Evolutionary conservation across 2,329 filamentous ascomycete genomes (phyloP).

Genomic region (Diaporthe eres): DNA sequence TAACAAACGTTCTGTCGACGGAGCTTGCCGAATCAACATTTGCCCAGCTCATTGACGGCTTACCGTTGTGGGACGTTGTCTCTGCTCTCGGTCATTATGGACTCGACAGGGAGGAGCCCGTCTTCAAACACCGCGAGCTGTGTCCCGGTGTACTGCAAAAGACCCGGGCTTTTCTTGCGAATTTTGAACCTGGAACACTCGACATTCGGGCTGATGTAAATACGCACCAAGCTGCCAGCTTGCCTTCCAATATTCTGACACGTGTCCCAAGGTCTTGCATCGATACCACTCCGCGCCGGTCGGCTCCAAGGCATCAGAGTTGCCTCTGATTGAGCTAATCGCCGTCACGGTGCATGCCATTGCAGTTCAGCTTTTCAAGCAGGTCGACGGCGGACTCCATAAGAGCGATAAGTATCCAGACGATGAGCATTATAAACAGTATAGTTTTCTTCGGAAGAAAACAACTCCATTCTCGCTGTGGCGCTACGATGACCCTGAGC

Average conservation of each 20-base stretch:
- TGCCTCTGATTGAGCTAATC: too few relatives aligned
- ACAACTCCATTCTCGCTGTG: not conserved
- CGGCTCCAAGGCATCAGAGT: too few relatives aligned
- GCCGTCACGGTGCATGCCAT: not conserved
- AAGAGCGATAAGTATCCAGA: not conserved
- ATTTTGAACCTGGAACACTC: too few relatives aligned
- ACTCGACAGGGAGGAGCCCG: not conserved
- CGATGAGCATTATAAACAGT: too few relatives aligned
- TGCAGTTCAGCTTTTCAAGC: not conserved
- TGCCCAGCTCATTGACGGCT: slow-evolving; percentile 15
- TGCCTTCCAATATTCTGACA: too few relatives aligned
- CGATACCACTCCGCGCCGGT: too few relatives aligned
- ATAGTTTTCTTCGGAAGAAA: too few relatives aligned
- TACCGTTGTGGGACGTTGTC: not conserved
- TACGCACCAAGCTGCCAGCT: too few relatives aligned
- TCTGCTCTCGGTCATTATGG: not conserved
- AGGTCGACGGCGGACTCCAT: not conserved
- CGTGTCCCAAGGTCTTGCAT: too few relatives aligned
- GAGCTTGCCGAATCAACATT: not conserved
- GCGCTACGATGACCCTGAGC: not conserved
- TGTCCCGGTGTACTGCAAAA: not conserved
- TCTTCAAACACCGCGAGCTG: not conserved
- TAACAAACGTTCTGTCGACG: not conserved
- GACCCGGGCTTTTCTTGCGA: not conserved
- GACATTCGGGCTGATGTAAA: too few relatives aligned